Base-by-base conservation (phyloP, 1,139 yeast genomes). In the Candida sp. region DNA sequence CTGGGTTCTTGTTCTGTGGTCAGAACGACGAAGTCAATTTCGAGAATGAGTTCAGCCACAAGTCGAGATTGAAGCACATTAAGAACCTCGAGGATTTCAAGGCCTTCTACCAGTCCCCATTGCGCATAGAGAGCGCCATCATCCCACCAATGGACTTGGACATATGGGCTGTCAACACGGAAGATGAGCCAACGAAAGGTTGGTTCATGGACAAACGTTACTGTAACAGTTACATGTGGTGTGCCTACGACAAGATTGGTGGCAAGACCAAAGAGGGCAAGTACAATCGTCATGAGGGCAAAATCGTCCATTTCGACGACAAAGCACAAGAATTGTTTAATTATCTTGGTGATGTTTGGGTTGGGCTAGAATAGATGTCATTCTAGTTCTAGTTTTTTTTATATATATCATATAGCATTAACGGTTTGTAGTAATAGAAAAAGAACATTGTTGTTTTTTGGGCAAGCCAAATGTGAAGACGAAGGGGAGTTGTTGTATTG, bases 161-260 rank as follows among this genome's bases (percentile, higher is more conserved):
- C 22, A 54, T 58, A 34, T 57, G 62, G 51, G 67, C 62, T 1
- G 25, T 32, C 3, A 69, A 69, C 45, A 44, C 51, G 11, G 69
- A 70, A 7, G 63, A 68, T 26, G 77, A 73, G 54, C 71, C 76
- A 7, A 62, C 59, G 7, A 53, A 61, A 45, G 63, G 75, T 5
- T 73, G 78, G 78, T 48, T 63, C 22, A 67, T 68, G 72, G 72
- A 67, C 31, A 50, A 42, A 44, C 59, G 56, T 12, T 76, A 76
- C 50, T 77, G 83, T 63, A 68, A 68, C 37, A 68, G 73, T n/a
- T 77, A 77, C 53, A 59, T 75, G 42, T 77, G 80, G 75, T 77
- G 82, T 67, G 80, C 78, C 1, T 77, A 73, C 57, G 73, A 75
- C 41, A 55, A 62, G 11, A 66, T 77, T 51, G 81, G 81, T 41